Conservation (phyloP, 2,329 filamentous ascomycete genomes). For the Apiospora hydei region DNA sequence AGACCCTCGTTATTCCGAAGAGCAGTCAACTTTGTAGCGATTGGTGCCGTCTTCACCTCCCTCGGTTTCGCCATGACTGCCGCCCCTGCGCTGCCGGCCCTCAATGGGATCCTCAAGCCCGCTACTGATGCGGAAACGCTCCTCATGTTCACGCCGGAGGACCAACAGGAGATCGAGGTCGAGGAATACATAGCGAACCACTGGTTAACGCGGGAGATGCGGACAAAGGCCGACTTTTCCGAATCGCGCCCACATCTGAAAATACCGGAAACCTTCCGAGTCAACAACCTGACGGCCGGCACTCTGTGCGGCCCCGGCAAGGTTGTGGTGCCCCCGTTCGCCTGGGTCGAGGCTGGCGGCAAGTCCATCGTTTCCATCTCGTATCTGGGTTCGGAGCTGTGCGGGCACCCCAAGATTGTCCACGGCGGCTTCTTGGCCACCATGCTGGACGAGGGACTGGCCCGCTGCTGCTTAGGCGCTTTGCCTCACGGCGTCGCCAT, state of each 20-base stretch:
- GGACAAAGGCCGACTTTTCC: conserved; percentile 68
- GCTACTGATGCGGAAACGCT: conserved; percentile 76
- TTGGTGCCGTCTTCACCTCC: conserved; percentile 55
- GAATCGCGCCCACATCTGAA: conserved; percentile 89
- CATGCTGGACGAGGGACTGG: conserved; percentile 88
- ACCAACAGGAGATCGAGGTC: conserved; percentile 64
- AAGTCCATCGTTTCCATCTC: conserved; percentile 75
- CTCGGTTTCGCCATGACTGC: conserved; percentile 65
- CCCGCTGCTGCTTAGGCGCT: conserved; percentile 85
- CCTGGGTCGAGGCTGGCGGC: conserved; percentile 76
- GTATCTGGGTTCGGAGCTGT: conserved; percentile 81
- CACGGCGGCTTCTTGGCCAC: conserved; percentile 94
- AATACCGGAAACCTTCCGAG: conserved; percentile 74
- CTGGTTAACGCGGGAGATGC: conserved; percentile 74
- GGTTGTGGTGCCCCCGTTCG: conserved; percentile 81
- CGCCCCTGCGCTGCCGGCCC: conserved; percentile 57
- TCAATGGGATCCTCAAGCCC: conserved; percentile 58
- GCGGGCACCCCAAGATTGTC: conserved; percentile 88
- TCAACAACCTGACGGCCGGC: conserved; percentile 82
- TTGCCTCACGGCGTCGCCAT: conserved; percentile 86
- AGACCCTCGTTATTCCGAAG: conserved; percentile 50
- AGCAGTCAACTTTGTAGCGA: conserved; percentile 52
- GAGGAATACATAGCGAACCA: conserved; percentile 79
- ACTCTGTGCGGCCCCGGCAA: conserved; percentile 77
- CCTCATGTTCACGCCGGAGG: conserved; percentile 64